Base-by-base conservation (phyloP, 2,329 filamentous ascomycete genomes). In the Polychaeton citri region DNA sequence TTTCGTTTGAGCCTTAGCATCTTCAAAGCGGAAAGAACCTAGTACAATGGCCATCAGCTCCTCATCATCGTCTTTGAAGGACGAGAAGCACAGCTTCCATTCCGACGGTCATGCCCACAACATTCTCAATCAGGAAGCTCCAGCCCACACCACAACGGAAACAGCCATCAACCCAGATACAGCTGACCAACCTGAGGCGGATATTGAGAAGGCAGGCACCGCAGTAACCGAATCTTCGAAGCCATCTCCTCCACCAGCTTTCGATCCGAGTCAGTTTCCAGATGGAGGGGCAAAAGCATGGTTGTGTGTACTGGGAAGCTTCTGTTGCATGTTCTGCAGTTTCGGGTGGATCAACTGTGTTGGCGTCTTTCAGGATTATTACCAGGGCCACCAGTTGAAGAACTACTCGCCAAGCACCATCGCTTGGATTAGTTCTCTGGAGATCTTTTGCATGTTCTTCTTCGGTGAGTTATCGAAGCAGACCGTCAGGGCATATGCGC, bases 401-500 rank as follows among this genome's bases (percentile, higher is more conserved):
- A 38, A 55, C 2, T 55, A 63, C 32, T 55, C 58, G 1, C 41
- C 61, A 0, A 59, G 55, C 5, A 59, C 53, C 5, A 57, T 69
- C 15, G 49, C 64, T 5, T 69, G 65, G 65, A 68, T 67, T 10
- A 50, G 62, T 2, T 64, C 63, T 0, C 38, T 65, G 5, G 52
- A 66, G 35, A 54, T 60, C 6, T 66, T 64, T 41, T 53, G 66
- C 45, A 65, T 79, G 62, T 69, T 66, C 45, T 63, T 77, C 61
- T 67, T 44, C 9, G 42, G 34, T 57, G 6, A 41, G 51, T 28
- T 7, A 15, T n/a, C n/a, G n/a, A n/a, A n/a, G n/a, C n/a, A n/a
- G n/a, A n/a, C n/a, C n/a, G n/a, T n/a, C n/a, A n/a, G n/a, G n/a
- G n/a, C n/a, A n/a, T n/a, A n/a, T n/a, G n/a, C n/a, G n/a, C n/a